Conservation (phyloP, 2,329 filamentous ascomycete genomes). For the Proliferodiscus dingleyae region DNA sequence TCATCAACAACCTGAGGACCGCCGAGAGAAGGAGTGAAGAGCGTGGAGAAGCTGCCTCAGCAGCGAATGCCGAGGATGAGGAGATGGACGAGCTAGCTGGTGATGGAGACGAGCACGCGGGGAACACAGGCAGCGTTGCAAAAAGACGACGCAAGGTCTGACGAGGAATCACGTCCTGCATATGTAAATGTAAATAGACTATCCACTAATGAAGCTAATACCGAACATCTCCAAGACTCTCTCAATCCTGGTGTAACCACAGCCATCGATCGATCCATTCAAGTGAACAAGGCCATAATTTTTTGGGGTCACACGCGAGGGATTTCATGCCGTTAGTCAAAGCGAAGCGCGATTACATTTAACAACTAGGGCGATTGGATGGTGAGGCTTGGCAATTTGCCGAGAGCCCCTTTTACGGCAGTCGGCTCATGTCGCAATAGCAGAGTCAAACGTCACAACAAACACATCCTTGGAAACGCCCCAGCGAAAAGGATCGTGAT, state of each 20-base stretch:
- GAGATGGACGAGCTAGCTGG: conserved; percentile 25
- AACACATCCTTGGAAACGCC: not conserved
- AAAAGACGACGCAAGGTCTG: conserved; percentile 23
- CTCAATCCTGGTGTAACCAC: too few relatives aligned
- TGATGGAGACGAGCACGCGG: conserved; percentile 17
- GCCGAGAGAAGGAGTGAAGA: conserved; percentile 30
- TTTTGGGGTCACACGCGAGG: too few relatives aligned
- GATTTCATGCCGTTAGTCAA: not conserved
- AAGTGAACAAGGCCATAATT: too few relatives aligned
- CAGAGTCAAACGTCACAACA: too few relatives aligned
- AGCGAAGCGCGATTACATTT: not conserved
- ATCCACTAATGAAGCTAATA: too few relatives aligned
- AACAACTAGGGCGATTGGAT: not conserved
- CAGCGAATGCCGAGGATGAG: conserved; percentile 15
- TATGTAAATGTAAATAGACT: not conserved
- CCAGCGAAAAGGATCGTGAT: not conserved
- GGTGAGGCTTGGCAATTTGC: not conserved
- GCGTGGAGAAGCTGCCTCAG: conserved; percentile 18
- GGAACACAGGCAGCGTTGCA: conserved; percentile 14
- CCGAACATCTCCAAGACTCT: too few relatives aligned
- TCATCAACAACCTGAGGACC: conserved; percentile 26
- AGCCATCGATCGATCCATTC: too few relatives aligned
- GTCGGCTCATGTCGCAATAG: not conserved
- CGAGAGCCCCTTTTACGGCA: not conserved
- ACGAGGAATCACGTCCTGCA: not conserved